A percentile compares a stretch with the other conserved stretches of the same genome.
Conservation (phyloP, 176 grass and related monocot species). For the Oryza nivara region DNA sequence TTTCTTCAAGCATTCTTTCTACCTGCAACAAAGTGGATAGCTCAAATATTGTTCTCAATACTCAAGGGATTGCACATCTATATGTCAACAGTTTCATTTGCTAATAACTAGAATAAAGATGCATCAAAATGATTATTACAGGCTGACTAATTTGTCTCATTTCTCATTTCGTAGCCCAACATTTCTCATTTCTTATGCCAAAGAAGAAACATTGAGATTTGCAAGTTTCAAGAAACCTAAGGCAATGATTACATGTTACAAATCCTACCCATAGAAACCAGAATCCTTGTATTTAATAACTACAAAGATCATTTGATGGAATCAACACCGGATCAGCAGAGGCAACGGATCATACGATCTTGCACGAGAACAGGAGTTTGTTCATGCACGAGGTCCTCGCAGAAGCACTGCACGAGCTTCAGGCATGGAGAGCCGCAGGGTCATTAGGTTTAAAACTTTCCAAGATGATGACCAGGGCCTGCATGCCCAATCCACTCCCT, state of each 20-base stretch:
- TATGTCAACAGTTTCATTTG: background rate
- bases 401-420: too few species aligned
- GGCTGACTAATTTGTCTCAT: background rate
- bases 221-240: background rate
- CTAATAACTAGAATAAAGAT: background rate
- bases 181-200: background rate
- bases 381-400: too few species aligned
- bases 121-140: too few species aligned
- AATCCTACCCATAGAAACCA: background rate
- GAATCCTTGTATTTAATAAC: too few species aligned
- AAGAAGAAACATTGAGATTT: background rate
- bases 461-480: too few species aligned
- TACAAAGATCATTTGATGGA: too few species aligned
- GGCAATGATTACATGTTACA: background rate
- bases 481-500: too few species aligned
- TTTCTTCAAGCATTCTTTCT: constrained; percentile 88
- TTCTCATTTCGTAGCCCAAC: background rate
- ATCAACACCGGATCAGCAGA: too few species aligned
- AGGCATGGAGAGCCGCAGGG: too few species aligned
- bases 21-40: constrained; percentile 59
- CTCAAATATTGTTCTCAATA: constrained; percentile 33
- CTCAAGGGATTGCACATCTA: background rate
- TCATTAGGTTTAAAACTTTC: too few species aligned
- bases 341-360: too few species aligned
- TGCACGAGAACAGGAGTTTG: too few species aligned